Percentiles rank a stretch among this genome's conserved stretches.
phyloP scores from a whole-genome alignment of 306 rosid genomes.

The Vigna mungo region DNA sequence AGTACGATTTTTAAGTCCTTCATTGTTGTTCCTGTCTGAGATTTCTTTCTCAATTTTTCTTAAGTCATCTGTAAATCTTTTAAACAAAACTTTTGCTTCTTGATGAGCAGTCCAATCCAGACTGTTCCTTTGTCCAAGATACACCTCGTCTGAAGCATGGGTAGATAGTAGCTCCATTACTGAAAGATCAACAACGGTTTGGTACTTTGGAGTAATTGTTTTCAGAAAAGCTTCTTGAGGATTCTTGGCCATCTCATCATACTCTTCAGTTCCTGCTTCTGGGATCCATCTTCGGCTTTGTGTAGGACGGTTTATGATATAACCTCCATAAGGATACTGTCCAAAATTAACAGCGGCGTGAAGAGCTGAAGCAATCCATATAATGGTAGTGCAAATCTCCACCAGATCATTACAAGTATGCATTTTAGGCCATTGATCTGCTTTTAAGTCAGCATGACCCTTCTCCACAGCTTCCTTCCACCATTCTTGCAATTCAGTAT shows the following conservation, averaged over 20 bases:
- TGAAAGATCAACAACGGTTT: constrained; percentile 58
- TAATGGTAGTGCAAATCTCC: constrained; percentile 52
- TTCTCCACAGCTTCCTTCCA: constrained; percentile 67
- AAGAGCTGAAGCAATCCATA: constrained; percentile 80
- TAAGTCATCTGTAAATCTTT: not conserved
- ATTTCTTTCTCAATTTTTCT: constrained; percentile 43
- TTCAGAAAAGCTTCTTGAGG: constrained; percentile 59
- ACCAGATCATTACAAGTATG: constrained; percentile 50
- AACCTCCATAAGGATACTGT: constrained; percentile 78
- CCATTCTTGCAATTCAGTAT: constrained; percentile 68
- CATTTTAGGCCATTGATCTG: constrained; percentile 67
- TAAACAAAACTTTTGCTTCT: not conserved
- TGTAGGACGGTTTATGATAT: constrained; percentile 72
- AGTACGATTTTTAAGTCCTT: constrained; percentile 46
- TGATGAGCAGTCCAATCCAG: constrained; percentile 44
- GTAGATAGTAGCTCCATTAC: constrained; percentile 71
- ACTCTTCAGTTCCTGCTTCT: constrained; percentile 55
- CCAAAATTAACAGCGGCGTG: constrained; percentile 79
- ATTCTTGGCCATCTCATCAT: constrained; percentile 57
- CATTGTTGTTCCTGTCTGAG: constrained; percentile 36
- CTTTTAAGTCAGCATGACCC: constrained; percentile 66
- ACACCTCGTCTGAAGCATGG: constrained; percentile 67
- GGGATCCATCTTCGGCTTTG: constrained; percentile 62
- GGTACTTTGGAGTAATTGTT: constrained; percentile 70
- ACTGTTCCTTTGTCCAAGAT: constrained; percentile 58